These are phyloP conservation scores for Leccinum pachyderme DNA, from an alignment of 1,284 basidiomycete genomes.

Conservation along the genomic window DNA sequence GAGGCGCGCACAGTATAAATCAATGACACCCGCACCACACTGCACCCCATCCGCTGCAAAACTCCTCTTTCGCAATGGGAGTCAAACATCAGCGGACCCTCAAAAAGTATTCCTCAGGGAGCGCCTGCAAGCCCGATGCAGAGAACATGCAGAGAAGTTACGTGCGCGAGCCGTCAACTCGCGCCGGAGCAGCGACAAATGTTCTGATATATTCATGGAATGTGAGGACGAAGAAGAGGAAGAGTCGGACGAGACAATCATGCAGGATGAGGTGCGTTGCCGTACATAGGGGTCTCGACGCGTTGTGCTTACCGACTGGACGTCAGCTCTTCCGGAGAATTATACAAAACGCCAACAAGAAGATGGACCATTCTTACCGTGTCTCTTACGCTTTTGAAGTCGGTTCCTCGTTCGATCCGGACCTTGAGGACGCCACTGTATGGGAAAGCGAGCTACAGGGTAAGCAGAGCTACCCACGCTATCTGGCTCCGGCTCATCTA, in stretches of 20 bases:
- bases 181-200: conserved; percentile 45
- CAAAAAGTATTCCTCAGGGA: conserved; percentile 54
- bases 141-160: conserved; percentile 56
- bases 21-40: conserved; percentile 16
- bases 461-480: conserved; percentile 14
- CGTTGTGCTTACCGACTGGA: conserved; percentile 6
- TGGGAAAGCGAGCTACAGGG: conserved; percentile 59
- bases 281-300: not conserved
- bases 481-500: not conserved
- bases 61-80: conserved; percentile 11
- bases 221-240: conserved; percentile 55
- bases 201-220: conserved; percentile 49
- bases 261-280: conserved; percentile 59
- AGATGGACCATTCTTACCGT: conserved; percentile 49
- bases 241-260: conserved; percentile 43
- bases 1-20: conserved; percentile 49
- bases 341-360: conserved; percentile 49
- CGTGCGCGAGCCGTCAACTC: conserved; percentile 47
- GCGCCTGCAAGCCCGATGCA: conserved; percentile 57
- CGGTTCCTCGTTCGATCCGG: conserved; percentile 71
- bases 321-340: conserved; percentile 64
- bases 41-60: conserved; percentile 16
- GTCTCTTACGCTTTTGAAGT: conserved; percentile 66
- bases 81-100: conserved; percentile 33
- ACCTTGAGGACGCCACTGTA: conserved; percentile 54